These are phyloP conservation scores for Lasiodiplodia gonubiensis DNA, from an alignment of 2,329 filamentous ascomycete species.

Conservation along the genomic window DNA sequence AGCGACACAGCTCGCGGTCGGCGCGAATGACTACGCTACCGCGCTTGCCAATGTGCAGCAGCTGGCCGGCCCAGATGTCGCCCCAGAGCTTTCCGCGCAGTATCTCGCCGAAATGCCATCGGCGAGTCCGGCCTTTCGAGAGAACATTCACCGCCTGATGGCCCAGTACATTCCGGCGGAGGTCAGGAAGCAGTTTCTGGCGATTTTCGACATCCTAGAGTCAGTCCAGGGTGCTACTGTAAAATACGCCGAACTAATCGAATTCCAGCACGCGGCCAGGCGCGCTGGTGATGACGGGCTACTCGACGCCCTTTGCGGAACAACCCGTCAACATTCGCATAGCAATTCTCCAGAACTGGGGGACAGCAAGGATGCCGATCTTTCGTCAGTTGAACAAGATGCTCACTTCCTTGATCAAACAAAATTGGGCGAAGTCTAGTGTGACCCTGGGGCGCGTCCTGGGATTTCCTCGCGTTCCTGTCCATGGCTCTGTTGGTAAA, in stretches of 20 bases:
- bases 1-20: conserved; percentile 52
- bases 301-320: conserved; percentile 64
- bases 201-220: conserved; percentile 61
- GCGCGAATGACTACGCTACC: conserved; percentile 58
- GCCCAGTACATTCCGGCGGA: conserved; percentile 56
- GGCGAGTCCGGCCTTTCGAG: conserved; percentile 59
- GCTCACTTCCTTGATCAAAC: conserved; percentile 61
- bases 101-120: conserved; percentile 62
- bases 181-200: conserved; percentile 54
- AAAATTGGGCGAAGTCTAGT: conserved; percentile 62
- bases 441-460: conserved; percentile 61
- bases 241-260: conserved; percentile 27
- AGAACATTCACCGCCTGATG: conserved; percentile 56
- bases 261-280: conserved; percentile 64
- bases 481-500: conserved; percentile 59
- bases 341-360: conserved; percentile 68
- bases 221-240: conserved; percentile 40
- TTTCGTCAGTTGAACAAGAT: conserved; percentile 63
- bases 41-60: conserved; percentile 46
- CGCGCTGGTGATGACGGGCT: conserved; percentile 70
- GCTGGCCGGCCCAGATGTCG: conserved; percentile 48
- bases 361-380: conserved; percentile 59
- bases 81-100: conserved; percentile 37
- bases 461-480: conserved; percentile 63
- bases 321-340: conserved; percentile 67